Conservation (phyloP, 306 rosid genomes). For the Gillenia trifoliata region DNA sequence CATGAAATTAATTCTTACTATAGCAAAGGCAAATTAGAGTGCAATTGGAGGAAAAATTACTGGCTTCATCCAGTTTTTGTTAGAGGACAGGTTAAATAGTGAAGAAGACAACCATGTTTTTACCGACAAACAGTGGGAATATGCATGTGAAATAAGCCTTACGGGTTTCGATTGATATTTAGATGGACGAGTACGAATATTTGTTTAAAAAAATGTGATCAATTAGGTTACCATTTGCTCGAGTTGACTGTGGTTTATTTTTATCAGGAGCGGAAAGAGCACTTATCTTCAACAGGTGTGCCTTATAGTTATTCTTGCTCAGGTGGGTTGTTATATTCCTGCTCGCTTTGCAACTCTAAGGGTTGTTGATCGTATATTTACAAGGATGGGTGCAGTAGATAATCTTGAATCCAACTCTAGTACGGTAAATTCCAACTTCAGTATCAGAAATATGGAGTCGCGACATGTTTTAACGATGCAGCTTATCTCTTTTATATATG, state of each 20-base stretch:
- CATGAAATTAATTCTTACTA: not conserved
- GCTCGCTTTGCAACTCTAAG: conserved; percentile 84
- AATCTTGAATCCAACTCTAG: conserved; percentile 97
- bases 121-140: not conserved
- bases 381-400: conserved; percentile 95
- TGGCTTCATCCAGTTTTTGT: not conserved
- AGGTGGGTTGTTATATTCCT: conserved; percentile 92
- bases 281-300: no score
- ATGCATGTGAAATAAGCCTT: not conserved
- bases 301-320: conserved; percentile 91
- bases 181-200: no score
- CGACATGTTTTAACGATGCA: not conserved
- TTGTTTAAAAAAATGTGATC: no score
- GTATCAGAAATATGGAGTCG: conserved; percentile 3
- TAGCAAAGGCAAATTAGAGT: not conserved
- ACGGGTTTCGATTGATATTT: not conserved
- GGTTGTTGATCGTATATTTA: conserved; percentile 85
- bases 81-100: not conserved
- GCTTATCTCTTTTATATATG: not conserved
- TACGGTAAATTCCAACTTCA: conserved; percentile 50
- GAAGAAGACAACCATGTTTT: not conserved
- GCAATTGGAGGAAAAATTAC: no score
- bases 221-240: no score
- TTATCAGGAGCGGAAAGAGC: no score
- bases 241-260: no score